phyloP scores from a whole-genome alignment of 805 yeast species.

The Cephaloascus albidus region DNA sequence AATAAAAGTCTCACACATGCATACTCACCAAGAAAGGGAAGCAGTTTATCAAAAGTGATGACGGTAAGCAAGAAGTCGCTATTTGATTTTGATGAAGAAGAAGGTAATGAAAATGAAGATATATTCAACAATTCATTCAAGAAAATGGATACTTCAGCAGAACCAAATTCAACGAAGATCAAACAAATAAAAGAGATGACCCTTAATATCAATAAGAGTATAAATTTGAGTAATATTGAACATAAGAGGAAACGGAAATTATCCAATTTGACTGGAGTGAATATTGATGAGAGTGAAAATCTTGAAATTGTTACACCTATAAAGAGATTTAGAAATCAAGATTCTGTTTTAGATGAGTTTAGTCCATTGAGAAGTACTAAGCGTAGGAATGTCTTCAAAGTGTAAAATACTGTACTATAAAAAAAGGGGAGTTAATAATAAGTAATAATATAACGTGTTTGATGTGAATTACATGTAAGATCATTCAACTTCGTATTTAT shows the following conservation, averaged over 20 bases:
- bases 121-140: conserved; percentile 10
- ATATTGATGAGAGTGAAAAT: not conserved
- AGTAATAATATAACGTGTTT: too few species aligned
- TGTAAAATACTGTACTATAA: not conserved
- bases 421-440: too few species aligned
- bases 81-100: conserved; percentile 15
- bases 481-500: too few species aligned
- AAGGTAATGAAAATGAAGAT: conserved; percentile 10
- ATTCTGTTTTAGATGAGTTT: too few species aligned
- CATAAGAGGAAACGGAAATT: not conserved
- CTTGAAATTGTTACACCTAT: not conserved
- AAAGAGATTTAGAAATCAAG: not conserved
- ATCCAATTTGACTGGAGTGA: not conserved
- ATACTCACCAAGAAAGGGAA: not conserved
- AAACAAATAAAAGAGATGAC: conserved; percentile 12
- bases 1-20: conserved; percentile 11
- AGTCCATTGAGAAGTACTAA: not conserved
- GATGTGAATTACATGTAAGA: too few species aligned
- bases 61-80: conserved; percentile 7
- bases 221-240: not conserved
- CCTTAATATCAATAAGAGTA: conserved; percentile 9
- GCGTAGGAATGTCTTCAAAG: not conserved
- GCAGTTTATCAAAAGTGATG: conserved; percentile 2
- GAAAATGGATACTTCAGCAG: conserved; percentile 11
- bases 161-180: conserved; percentile 14